Percentiles rank a stretch among this genome's conserved stretches.
phyloP scores from a whole-genome alignment of 2,329 filamentous ascomycete genomes.

The Aspergillus sp. region DNA sequence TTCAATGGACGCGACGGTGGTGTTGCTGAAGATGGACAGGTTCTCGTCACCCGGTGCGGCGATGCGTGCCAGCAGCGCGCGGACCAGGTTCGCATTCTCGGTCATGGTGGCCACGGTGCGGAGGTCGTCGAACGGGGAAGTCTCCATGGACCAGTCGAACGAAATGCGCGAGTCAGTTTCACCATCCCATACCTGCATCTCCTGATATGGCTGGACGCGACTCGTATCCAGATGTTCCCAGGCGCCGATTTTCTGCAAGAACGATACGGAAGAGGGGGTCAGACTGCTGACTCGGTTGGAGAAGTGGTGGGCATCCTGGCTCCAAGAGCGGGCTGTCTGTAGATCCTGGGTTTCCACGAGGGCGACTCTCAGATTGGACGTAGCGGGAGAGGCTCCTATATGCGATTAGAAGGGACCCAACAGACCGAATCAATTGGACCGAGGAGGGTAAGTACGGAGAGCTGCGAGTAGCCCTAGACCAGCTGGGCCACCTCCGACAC shows the following conservation, averaged over 20 bases:
- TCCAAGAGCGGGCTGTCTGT: conserved; percentile 63
- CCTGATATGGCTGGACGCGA: conserved; percentile 82
- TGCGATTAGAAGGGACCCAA: conserved; percentile 5
- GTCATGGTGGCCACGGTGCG: conserved; percentile 89
- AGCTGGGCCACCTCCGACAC: conserved; percentile 84
- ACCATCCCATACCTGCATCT: conserved; percentile 99
- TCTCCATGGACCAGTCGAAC: conserved; percentile 69
- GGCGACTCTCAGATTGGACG: conserved; percentile 75
- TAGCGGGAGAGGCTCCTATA: conserved; percentile 71
- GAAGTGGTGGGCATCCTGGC: conserved; percentile 65
- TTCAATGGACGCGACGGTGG: conserved; percentile 74
- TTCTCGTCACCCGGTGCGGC: conserved; percentile 59
- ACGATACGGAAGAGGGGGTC: conserved; percentile 81
- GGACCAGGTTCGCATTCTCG: conserved; percentile 87
- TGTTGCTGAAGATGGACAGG: conserved; percentile 70
- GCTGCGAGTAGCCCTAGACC: conserved; percentile 79
- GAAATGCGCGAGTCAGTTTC: conserved; percentile 82
- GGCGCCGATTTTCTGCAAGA: conserved; percentile 77
- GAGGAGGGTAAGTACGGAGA: conserved; percentile 54
- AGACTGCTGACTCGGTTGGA: conserved; percentile 96
- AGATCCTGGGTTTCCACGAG: conserved; percentile 90
- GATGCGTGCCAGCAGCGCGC: conserved; percentile 70
- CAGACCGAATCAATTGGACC: not conserved
- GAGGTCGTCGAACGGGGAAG: conserved; percentile 44
- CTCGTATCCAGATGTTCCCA: conserved; percentile 73